Base-by-base conservation (phyloP, 805 yeast genomes). In the Ogataea chonburiensis region DNA sequence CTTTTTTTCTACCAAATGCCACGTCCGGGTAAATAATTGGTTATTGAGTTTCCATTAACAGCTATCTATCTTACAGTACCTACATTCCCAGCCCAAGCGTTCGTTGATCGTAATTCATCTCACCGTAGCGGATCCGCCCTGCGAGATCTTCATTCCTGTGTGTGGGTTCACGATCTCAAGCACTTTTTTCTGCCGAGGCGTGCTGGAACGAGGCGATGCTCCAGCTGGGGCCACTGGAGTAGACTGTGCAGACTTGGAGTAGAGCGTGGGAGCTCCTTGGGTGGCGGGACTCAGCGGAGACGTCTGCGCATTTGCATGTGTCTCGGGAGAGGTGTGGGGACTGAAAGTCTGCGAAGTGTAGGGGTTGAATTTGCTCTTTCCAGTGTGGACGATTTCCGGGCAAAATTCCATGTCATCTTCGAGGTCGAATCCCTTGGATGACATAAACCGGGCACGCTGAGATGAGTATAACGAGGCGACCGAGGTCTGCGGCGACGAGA, bases 341-440 rank as follows among this genome's bases (percentile, higher is more conserved):
- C 78, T 73, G 50, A 79, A 79, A 16, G 78, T 70, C 28, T 74
- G 62, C 2, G 85, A 78, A 3, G 84, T 78, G 53, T 79, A 79
- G 5, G 86, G 86, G 54, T 80, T 79, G 61, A 79, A 80, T 55
- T 71, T 77, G 51, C 70, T 37, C 13, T 28, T 35, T 3, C 35
- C 26, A 9, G 43, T 16, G 12, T 34, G 23, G 12, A 38, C 21
- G 23, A 73, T 75, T 29, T 75, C 81, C 2, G 84, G 84, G 48
- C 84, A 77, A 45, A 77, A 77, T 54, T 77, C 82, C 49, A 77
- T 53, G 53, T 77, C 84, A 50, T 77, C 84, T 49, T 77, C 83
- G 7, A 70, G 47, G 41, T 77, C 84, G 57, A 77, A 77, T 20
- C 78, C 75, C 47, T 77, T 77, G 15, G 79, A 73, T 19, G 72